Evolutionary conservation across 2,329 filamentous ascomycete genomes (phyloP).

Genomic region (Epichloe sylvatica): DNA sequence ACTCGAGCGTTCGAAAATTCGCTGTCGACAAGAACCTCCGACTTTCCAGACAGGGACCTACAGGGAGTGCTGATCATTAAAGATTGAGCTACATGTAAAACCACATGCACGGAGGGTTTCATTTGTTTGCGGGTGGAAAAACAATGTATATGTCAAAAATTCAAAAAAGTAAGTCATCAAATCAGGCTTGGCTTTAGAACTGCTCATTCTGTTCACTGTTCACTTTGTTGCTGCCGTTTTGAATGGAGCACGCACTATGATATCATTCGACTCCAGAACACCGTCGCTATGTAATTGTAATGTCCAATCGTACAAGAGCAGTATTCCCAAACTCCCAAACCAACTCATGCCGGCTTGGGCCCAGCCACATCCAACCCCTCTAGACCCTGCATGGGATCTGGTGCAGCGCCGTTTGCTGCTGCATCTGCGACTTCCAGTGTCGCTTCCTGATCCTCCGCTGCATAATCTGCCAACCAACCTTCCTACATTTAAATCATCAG

Average conservation of each 20-base stretch:
- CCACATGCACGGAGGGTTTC: slow-evolving; percentile 2
- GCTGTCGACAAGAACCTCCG: slow-evolving; percentile 83
- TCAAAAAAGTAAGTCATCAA: slow-evolving; percentile 6
- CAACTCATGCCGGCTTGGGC: slow-evolving; percentile 56
- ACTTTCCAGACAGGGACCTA: slow-evolving; percentile 54
- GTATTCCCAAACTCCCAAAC: slow-evolving; percentile 2
- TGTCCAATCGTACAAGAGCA: slow-evolving; percentile 9
- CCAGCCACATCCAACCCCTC: slow-evolving; percentile 90
- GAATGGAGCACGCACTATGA: slow-evolving; percentile 6
- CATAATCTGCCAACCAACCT: slow-evolving; percentile 81
- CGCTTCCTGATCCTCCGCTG: slow-evolving; percentile 61
- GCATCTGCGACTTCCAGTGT: slow-evolving; percentile 10
- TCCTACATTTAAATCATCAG: slow-evolving; percentile 44
- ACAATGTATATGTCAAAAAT: slow-evolving; percentile 9
- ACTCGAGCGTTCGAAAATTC: slow-evolving; percentile 74
- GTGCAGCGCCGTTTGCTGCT: slow-evolving; percentile 34
- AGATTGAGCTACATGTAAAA: slow-evolving; percentile 1
- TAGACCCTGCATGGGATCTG: slow-evolving; percentile 90
- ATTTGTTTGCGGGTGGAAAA: slow-evolving; percentile 4
- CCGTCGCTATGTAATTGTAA: slow-evolving; percentile 33
- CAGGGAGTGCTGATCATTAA: slow-evolving; percentile 24
- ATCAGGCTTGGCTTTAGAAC: slow-evolving; percentile 5
- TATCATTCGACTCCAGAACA: slow-evolving; percentile 22
- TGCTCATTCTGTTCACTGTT: slow-evolving; percentile 4
- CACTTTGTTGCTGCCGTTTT: slow-evolving; percentile 11